phyloP scores from a whole-genome alignment of 306 rosid genomes.

The Fragaria ananassa region DNA sequence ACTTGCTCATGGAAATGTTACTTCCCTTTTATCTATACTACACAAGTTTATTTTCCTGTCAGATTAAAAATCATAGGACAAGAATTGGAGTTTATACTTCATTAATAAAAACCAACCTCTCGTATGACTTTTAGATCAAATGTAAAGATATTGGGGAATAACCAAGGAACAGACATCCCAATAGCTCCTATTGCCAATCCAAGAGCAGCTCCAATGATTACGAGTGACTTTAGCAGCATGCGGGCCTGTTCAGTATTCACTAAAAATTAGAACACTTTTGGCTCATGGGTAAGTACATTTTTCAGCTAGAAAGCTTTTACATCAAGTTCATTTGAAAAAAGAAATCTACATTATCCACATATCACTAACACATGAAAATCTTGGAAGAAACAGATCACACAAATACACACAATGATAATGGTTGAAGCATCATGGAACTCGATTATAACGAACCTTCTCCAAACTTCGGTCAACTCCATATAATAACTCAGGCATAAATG shows the following conservation, averaged over 20 bases:
- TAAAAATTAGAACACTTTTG: background rate
- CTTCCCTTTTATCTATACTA: background rate
- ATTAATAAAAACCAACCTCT: constrained; percentile 53
- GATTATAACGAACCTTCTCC: constrained; percentile 57
- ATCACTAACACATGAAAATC: background rate
- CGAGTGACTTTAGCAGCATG: constrained; percentile 71
- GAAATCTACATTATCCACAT: background rate
- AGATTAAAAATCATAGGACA: background rate
- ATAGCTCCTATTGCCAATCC: constrained; percentile 61
- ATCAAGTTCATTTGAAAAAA: background rate
- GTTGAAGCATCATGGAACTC: background rate
- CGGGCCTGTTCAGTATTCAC: constrained; percentile 52
- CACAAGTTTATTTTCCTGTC: background rate
- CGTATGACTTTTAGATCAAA: constrained; percentile 64
- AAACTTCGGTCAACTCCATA: constrained; percentile 58
- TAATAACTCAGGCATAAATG: constrained; percentile 88
- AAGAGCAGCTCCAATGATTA: constrained; percentile 56
- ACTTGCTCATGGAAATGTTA: background rate
- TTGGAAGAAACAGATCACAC: background rate
- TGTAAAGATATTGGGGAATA: constrained; percentile 77
- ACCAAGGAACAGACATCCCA: constrained; percentile 73
- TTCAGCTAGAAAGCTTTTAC: background rate
- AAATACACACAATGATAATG: background rate
- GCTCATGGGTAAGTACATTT: background rate
- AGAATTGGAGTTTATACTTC: background rate